phyloP scores from a whole-genome alignment of 2,329 filamentous ascomycete genomes.

The Didymella lethalis region DNA sequence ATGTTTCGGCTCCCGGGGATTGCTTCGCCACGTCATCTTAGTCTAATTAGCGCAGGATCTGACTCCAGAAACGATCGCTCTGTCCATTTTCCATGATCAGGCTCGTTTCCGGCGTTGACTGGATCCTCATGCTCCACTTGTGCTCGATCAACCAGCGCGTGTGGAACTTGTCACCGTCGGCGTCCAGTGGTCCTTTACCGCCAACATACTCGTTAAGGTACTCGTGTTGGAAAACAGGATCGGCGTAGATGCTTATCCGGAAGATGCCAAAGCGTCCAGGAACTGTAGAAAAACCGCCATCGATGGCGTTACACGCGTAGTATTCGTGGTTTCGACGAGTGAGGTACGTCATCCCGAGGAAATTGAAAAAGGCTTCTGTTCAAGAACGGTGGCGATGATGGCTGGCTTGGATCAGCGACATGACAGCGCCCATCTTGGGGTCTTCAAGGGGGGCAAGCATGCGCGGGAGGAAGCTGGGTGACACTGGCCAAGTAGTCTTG shows the following conservation, averaged over 20 bases:
- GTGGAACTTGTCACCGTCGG: constrained; percentile 3
- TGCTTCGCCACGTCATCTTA: constrained; percentile 3
- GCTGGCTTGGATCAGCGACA: background rate
- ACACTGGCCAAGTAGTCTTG: background rate
- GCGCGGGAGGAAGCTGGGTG: background rate
- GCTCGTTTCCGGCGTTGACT: constrained; percentile 49
- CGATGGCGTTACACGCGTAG: constrained; percentile 1
- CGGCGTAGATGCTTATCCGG: background rate
- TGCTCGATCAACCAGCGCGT: constrained; percentile 1
- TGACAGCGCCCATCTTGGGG: background rate
- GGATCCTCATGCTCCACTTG: background rate
- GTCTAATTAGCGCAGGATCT: background rate
- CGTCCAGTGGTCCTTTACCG: background rate
- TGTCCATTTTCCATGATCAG: constrained; percentile 47
- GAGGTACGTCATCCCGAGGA: background rate
- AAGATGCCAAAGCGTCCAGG: background rate
- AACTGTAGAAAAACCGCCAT: background rate
- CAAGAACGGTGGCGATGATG: background rate
- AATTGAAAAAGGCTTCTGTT: background rate
- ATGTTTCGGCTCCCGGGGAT: background rate
- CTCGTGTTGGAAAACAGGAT: background rate
- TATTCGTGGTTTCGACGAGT: background rate
- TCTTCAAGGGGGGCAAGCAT: background rate
- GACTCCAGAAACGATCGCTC: background rate
- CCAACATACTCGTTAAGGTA: background rate